Evolutionary conservation across 2,329 filamentous ascomycete species (phyloP).

Genomic region (Neofusicoccum parvum): DNA sequence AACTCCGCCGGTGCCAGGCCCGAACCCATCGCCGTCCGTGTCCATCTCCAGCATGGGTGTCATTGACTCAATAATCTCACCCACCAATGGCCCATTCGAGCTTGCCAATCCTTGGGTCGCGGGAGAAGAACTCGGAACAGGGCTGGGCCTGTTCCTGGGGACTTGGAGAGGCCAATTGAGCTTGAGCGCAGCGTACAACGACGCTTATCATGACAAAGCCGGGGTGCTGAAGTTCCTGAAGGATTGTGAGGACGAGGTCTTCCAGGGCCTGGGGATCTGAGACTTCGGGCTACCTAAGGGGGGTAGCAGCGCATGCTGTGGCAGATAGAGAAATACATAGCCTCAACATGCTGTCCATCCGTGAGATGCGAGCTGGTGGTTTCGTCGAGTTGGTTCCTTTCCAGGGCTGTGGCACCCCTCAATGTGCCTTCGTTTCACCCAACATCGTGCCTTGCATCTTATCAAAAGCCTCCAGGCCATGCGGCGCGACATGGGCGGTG

Average conservation of each 20-base stretch:
- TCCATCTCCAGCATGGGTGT: slow-evolving; percentile 24
- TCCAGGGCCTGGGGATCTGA: neutral
- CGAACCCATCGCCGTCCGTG: slow-evolving; percentile 20
- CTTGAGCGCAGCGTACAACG: slow-evolving; percentile 47
- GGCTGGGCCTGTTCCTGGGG: slow-evolving; percentile 43
- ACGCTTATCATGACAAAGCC: slow-evolving; percentile 43
- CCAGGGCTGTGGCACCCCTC: too few species aligned
- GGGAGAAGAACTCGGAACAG: slow-evolving; percentile 47
- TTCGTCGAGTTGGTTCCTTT: too few species aligned
- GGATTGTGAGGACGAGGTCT: slow-evolving; percentile 17
- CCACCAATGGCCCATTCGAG: slow-evolving; percentile 31
- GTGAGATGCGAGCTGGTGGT: too few species aligned
- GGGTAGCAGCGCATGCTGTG: too few species aligned
- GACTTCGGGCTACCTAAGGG: too few species aligned
- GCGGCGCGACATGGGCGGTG: too few species aligned
- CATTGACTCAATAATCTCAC: slow-evolving; percentile 39
- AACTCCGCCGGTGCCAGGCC: slow-evolving; percentile 20
- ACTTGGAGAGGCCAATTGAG: slow-evolving; percentile 41
- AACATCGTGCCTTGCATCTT: too few species aligned
- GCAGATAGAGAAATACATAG: too few species aligned
- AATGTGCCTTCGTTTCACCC: too few species aligned
- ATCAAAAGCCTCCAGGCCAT: too few species aligned
- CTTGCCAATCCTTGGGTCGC: slow-evolving; percentile 47
- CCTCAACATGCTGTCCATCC: too few species aligned
- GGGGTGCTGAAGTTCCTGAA: slow-evolving; percentile 23